These are phyloP conservation scores for Suhomyces yuchorum DNA, from an alignment of 1,139 yeast species.

Conservation along the genomic window DNA sequence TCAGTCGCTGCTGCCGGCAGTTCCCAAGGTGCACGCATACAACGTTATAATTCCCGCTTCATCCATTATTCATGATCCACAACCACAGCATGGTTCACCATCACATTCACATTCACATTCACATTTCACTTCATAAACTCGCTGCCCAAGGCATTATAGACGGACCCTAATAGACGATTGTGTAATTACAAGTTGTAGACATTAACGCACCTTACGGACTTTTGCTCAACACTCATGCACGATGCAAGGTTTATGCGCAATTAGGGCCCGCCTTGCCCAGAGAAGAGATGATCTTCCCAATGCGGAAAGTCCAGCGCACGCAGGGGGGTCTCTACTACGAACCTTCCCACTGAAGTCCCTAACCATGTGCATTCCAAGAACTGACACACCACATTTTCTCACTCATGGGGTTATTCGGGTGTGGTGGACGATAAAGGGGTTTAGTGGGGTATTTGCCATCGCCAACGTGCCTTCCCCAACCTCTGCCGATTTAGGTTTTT, in stretches of 20 bases:
- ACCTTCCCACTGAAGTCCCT: neutral
- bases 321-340: neutral
- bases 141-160: neutral
- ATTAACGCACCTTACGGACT: neutral
- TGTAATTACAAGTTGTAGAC: neutral
- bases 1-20: neutral
- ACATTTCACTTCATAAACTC: neutral
- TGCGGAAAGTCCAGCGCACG: neutral
- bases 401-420: neutral
- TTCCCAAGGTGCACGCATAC: too few relatives aligned
- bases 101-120: too few relatives aligned
- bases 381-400: neutral
- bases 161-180: constrained; percentile 5
- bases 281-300: neutral
- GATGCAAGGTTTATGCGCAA: neutral
- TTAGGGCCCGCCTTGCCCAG: neutral
- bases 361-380: neutral
- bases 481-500: too few relatives aligned
- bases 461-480: too few relatives aligned
- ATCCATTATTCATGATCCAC: too few relatives aligned
- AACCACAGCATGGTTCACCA: too few relatives aligned
- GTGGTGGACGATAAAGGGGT: too few relatives aligned
- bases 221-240: neutral
- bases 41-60: too few relatives aligned
- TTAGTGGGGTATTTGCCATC: neutral